phyloP scores from a whole-genome alignment of 31 red algal genomes.

The Porphyra umbilicalis region DNA sequence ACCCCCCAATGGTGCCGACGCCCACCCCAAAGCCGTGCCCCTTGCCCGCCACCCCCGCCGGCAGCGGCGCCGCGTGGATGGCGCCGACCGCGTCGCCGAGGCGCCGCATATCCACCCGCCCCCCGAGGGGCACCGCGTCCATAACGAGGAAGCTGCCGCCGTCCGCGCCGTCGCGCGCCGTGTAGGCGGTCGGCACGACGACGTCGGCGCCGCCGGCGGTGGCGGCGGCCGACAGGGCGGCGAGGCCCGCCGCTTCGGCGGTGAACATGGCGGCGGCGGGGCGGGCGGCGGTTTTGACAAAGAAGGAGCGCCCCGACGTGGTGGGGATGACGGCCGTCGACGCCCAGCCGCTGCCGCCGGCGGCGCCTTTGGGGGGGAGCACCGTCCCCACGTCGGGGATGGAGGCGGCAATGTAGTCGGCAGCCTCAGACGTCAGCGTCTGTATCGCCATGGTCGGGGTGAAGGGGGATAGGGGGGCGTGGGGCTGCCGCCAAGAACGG shows the following conservation, averaged over 20 bases:
- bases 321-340: neutral
- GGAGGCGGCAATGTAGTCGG: neutral
- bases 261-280: conserved; percentile 74
- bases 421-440: neutral
- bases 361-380: neutral
- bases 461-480: too few species aligned
- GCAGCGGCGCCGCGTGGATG: conserved; percentile 70
- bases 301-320: conserved; percentile 9
- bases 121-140: conserved; percentile 56
- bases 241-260: conserved; percentile 66
- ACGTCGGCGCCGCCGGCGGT: conserved; percentile 67
- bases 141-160: conserved; percentile 82
- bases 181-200: conserved; percentile 21
- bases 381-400: neutral
- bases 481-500: too few species aligned
- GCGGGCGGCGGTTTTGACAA: conserved; percentile 60
- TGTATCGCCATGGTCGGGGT: neutral
- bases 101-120: conserved; percentile 16
- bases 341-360: conserved; percentile 1
- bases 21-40: conserved; percentile 63
- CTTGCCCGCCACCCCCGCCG: conserved; percentile 36
- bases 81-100: conserved; percentile 63
- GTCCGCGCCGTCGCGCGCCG: conserved; percentile 14
- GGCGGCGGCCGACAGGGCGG: conserved; percentile 52
- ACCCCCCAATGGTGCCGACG: conserved; percentile 77